A percentile compares a stretch with the other conserved stretches of the same genome.
Conservation (phyloP, 805 yeast species). For the Kurtzmaniella cleridarum region DNA sequence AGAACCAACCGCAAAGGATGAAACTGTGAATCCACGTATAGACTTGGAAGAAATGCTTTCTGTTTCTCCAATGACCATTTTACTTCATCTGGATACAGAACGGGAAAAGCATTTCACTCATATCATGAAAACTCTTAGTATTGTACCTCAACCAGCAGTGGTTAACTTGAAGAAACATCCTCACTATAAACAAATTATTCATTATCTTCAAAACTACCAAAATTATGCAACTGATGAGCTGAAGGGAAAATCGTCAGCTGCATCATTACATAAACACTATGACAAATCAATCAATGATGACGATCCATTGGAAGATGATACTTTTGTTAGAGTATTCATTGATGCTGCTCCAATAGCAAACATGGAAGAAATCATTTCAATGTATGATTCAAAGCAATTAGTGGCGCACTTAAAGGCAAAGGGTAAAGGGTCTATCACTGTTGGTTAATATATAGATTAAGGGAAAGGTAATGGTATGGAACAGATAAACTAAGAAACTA, state of each 20-base stretch:
- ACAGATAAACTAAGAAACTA: neutral
- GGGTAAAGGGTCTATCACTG: conserved; percentile 24
- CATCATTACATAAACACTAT: neutral
- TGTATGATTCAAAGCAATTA: conserved; percentile 16
- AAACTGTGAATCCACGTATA: conserved; percentile 10
- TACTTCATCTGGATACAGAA: conserved; percentile 13
- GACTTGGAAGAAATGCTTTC: conserved; percentile 30
- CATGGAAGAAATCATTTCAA: conserved; percentile 17
- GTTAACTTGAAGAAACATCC: conserved; percentile 30
- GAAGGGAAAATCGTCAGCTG: neutral
- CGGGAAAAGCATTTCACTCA: conserved; percentile 12
- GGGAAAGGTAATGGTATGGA: neutral
- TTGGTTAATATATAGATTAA: conserved; percentile 9
- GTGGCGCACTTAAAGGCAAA: conserved; percentile 16
- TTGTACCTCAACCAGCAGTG: conserved; percentile 28
- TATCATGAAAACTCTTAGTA: conserved; percentile 16
- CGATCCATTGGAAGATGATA: conserved; percentile 6
- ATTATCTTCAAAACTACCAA: conserved; percentile 18
- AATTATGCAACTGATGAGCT: conserved; percentile 3
- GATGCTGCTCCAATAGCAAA: conserved; percentile 29
- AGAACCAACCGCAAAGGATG: conserved; percentile 1
- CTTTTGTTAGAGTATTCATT: conserved; percentile 28
- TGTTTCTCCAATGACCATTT: conserved; percentile 21
- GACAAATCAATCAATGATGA: conserved; percentile 4
- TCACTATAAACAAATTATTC: conserved; percentile 16